These are phyloP conservation scores for Psilocybe azurescens DNA, from an alignment of 768 basidiomycete genomes.

Conservation along the genomic window DNA sequence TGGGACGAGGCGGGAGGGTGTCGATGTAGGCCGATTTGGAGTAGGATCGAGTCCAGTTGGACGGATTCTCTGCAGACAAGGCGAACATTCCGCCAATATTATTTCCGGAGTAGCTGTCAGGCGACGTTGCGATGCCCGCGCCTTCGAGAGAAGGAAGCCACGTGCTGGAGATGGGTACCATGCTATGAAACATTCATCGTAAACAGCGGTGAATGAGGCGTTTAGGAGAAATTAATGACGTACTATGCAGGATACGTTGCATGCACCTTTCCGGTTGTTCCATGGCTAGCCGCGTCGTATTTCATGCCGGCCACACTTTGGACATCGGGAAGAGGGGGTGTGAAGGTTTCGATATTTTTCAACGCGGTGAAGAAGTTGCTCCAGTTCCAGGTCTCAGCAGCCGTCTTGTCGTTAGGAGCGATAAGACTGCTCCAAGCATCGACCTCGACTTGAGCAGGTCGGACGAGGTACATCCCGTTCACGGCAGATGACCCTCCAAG, in stretches of 20 bases:
- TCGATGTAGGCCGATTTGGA: slow-evolving; percentile 71
- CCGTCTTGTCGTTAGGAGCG: slow-evolving; percentile 36
- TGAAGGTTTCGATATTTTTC: slow-evolving; percentile 62
- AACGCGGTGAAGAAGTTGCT: slow-evolving; percentile 48
- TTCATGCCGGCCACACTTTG: slow-evolving; percentile 47
- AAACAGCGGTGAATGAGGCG: neutral
- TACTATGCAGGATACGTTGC: slow-evolving; percentile 56
- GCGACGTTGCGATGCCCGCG: slow-evolving; percentile 48
- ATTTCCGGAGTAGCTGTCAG: slow-evolving; percentile 54
- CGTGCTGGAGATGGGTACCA: slow-evolving; percentile 57
- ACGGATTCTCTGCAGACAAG: slow-evolving; percentile 62
- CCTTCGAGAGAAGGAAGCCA: slow-evolving; percentile 60
- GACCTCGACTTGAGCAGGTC: slow-evolving; percentile 55
- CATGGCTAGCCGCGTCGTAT: slow-evolving; percentile 51
- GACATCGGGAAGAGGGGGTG: slow-evolving; percentile 48
- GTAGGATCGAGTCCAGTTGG: slow-evolving; percentile 73
- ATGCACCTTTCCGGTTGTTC: slow-evolving; percentile 52
- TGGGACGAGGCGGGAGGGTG: slow-evolving; percentile 61
- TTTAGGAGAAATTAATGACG: slow-evolving; percentile 39
- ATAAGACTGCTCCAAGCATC: slow-evolving; percentile 53
- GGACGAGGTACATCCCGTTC: slow-evolving; percentile 72
- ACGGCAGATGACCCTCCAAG: slow-evolving; percentile 73
- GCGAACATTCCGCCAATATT: slow-evolving; percentile 61
- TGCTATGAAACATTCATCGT: slow-evolving; percentile 34
- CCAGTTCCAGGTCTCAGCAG: slow-evolving; percentile 52